Conservation (phyloP, 441 rosid genomes). For the Erodium moschatum region DNA sequence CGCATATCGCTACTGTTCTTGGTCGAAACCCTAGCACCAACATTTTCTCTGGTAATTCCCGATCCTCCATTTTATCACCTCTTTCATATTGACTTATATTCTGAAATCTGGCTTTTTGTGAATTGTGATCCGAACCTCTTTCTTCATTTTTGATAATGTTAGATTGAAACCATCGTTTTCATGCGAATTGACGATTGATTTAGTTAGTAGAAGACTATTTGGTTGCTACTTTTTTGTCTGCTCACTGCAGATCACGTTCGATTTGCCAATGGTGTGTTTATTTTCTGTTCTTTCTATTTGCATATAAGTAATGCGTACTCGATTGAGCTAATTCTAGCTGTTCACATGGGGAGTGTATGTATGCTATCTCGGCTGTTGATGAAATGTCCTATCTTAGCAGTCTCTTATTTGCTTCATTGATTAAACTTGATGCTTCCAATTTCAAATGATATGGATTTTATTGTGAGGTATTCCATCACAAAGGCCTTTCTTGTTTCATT, state of each 20-base stretch:
- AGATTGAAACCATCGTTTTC: background rate
- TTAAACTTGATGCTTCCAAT: background rate
- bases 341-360: no score
- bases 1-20: background rate
- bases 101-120: background rate
- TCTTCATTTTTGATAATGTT: background rate
- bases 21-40: background rate
- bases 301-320: no score
- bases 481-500: constrained; percentile 61
- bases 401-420: background rate
- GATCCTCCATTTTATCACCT: background rate
- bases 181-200: background rate
- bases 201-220: background rate
- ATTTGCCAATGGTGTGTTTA: background rate
- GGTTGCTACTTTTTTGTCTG: background rate
- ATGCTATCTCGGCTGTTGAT: no score
- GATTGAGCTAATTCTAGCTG: no score
- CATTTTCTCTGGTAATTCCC: background rate
- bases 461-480: constrained; percentile 52
- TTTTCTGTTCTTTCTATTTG: no score
- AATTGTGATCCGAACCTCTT: background rate
- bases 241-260: background rate
- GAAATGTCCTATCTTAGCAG: background rate
- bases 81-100: background rate
- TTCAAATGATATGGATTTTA: background rate